Conservation (phyloP, 345 rosid genomes). For the Populus deltoides region DNA sequence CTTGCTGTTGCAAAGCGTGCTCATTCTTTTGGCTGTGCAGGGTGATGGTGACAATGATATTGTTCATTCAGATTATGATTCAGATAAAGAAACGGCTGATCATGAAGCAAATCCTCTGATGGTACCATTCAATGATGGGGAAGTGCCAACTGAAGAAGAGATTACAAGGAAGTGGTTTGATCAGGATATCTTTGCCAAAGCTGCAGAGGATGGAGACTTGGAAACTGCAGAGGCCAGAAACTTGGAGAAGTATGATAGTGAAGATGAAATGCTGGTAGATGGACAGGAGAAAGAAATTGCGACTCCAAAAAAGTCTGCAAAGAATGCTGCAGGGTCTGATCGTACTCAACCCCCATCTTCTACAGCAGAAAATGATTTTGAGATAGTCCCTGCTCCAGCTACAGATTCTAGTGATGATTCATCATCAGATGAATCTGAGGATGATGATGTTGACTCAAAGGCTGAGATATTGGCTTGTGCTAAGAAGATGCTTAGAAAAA, state of each 20-base stretch:
- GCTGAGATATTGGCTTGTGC: conserved; percentile 90
- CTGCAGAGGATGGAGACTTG: conserved; percentile 65
- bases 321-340: conserved; percentile 20
- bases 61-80: conserved; percentile 56
- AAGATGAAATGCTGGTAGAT: conserved; percentile 50
- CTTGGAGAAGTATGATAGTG: conserved; percentile 45
- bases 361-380: conserved; percentile 57
- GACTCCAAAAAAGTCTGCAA: conserved; percentile 27
- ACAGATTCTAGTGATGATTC: conserved; percentile 78
- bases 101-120: conserved; percentile 79
- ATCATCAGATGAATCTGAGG: conserved; percentile 69
- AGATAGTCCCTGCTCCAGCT: conserved; percentile 75
- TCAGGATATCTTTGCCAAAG: conserved; percentile 82
- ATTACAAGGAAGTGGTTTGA: conserved; percentile 74
- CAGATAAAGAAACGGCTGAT: conserved; percentile 56
- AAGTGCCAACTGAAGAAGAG: conserved; percentile 61
- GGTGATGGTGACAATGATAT: conserved; percentile 46
- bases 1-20: neutral
- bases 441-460: conserved; percentile 53
- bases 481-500: conserved; percentile 91
- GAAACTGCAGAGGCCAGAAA: no score
- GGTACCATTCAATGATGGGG: conserved; percentile 66
- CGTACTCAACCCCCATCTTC: conserved; percentile 19
- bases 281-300: conserved; percentile 20
- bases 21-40: conserved; percentile 36